Percentiles rank a stretch among this genome's conserved stretches.
These are phyloP conservation scores for Alternaria tenuissima DNA, from an alignment of 2,329 filamentous ascomycete species.

Conservation along the genomic window DNA sequence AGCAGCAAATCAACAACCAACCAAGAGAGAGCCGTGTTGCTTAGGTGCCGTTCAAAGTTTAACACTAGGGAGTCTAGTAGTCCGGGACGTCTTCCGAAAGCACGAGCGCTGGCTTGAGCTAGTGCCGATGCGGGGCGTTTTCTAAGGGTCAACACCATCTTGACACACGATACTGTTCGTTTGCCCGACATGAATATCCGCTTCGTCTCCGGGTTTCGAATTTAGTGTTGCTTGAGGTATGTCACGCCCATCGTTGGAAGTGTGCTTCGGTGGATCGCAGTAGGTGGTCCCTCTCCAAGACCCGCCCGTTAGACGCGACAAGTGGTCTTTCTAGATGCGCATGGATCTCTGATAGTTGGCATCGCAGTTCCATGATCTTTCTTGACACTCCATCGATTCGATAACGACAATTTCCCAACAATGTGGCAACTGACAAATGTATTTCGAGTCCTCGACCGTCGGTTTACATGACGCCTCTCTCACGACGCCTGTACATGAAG, in stretches of 20 bases:
- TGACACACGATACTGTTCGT: not conserved
- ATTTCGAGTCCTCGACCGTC: too few relatives aligned
- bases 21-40: not conserved
- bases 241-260: not conserved
- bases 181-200: not conserved
- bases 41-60: not conserved
- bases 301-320: not conserved
- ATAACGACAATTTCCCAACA: not conserved
- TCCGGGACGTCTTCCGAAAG: not conserved
- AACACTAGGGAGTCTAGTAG: not conserved
- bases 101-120: not conserved
- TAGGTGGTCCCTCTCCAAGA: not conserved
- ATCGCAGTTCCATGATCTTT: not conserved
- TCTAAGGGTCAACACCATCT: slow-evolving; percentile 1
- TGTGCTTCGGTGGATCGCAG: not conserved
- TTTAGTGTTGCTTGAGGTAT: not conserved
- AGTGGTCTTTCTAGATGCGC: not conserved
- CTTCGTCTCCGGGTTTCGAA: not conserved
- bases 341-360: not conserved
- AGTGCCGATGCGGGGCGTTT: not conserved
- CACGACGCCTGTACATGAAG: accelerated
- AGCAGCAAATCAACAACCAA: not conserved
- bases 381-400: not conserved
- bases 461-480: not conserved
- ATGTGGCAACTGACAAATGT: not conserved